Evolutionary conservation across 2,329 filamentous ascomycete genomes (phyloP), one percentile per base, ranked within the genome.

Genomic region (Allantophomopsis cytisporea): DNA sequence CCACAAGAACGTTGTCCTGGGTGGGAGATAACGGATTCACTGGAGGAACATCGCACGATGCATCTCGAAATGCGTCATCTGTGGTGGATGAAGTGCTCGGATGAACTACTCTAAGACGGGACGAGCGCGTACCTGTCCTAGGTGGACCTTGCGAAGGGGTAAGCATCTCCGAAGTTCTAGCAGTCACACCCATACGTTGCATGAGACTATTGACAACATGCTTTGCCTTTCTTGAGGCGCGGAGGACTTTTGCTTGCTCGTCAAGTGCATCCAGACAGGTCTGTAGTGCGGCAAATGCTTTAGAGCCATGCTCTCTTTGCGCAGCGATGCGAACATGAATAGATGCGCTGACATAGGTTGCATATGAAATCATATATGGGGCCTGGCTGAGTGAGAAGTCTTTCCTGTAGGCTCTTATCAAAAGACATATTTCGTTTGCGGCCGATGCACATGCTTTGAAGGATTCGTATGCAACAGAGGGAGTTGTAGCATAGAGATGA

Each of bases 291-390:
- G 50, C 43, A 41, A 65, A 59, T 0, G 64, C 60, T 4, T 60
- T 56, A 1, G 62, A 65, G 0, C 55, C 54, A 0, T 50, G 50
- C 7, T 58, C 56, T 7, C 63, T 38, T 2, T 39, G 18, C 14
- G 41, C 36, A 20, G 28, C 20, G 6, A 38, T 31, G n/a, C 28
- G 66, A 0, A 63, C 64, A 38, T 68, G 63, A 14, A 73, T 71
- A 0, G 68, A 73, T 0, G 67, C 68, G 4, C 62, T 62, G 1
- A 72, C 67, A 41, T 73, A 75, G 0, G 66, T 71, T 0, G 71
- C 67, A 47, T 75, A 75, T 0, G 66, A 69, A 14, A 73, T 61
- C 1, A 73, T 52, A 40, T 73, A 73, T 0, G 70, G 70, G 0
- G 69, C 65, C 10, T 60, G 53, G 10, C 57, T 53, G 2, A 70